Percentiles rank a stretch among this genome's conserved stretches.
phyloP scores from a whole-genome alignment of 352 stramenopile species.

The Globisporangium polare region DNA sequence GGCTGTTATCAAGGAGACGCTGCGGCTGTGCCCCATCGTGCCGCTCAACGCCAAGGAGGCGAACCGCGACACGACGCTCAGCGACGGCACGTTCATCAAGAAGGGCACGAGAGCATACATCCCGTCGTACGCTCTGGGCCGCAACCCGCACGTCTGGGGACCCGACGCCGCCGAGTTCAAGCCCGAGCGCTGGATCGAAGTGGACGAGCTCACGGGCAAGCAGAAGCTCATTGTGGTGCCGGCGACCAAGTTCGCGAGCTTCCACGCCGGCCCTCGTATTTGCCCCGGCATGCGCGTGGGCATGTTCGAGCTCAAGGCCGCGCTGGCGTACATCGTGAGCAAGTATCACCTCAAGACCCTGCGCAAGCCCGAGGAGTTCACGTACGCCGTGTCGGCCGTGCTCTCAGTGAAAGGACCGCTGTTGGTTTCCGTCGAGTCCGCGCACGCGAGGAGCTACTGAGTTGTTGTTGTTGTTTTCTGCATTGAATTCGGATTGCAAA shows the following conservation, averaged over 20 bases:
- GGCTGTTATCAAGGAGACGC: conserved; percentile 51
- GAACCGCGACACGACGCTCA: conserved; percentile 46
- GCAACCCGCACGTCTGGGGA: conserved; percentile 34
- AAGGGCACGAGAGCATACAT: conserved; percentile 57
- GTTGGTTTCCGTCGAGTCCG: background rate
- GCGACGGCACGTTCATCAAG: conserved; percentile 50
- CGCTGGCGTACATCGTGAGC: conserved; percentile 23
- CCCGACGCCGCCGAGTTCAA: conserved; percentile 42
- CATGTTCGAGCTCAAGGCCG: conserved; percentile 49
- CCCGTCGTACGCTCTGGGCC: conserved; percentile 42
- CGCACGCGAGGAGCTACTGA: conserved; percentile 5
- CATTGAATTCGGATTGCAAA: too few relatives aligned
- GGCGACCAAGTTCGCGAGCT: conserved; percentile 29
- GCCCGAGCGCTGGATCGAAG: conserved; percentile 53
- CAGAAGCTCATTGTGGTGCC: conserved; percentile 11
- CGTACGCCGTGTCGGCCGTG: conserved; percentile 40
- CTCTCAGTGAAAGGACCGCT: conserved; percentile 16
- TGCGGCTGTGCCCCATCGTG: conserved; percentile 59
- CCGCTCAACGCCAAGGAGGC: conserved; percentile 54
- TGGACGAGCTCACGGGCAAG: conserved; percentile 24
- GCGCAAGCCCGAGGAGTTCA: conserved; percentile 35
- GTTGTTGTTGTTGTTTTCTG: too few relatives aligned
- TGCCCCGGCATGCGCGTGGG: conserved; percentile 18
- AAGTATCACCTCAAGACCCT: conserved; percentile 39
- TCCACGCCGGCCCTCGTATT: conserved; percentile 27